Conservation (phyloP, 345 rosid genomes). For the Salix purpurea region DNA sequence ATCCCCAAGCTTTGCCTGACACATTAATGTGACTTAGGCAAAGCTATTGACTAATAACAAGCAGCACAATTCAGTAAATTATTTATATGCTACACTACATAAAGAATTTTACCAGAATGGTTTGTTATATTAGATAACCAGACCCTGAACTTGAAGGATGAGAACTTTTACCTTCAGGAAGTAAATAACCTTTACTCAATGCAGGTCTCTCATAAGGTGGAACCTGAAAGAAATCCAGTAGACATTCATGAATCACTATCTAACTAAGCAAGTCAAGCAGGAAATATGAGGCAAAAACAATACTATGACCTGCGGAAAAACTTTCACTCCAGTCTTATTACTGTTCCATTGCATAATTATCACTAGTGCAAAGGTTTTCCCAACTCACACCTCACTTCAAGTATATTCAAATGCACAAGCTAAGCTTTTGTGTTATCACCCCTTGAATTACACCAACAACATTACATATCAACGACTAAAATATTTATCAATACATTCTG, state of each 20-base stretch:
- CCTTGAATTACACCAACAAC: neutral
- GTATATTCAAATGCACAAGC: neutral
- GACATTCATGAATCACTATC: neutral
- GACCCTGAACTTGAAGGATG: neutral
- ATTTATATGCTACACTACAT: neutral
- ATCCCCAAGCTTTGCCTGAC: neutral
- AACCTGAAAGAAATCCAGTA: slow-evolving; percentile 40
- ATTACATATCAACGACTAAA: neutral
- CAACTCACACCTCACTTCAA: neutral
- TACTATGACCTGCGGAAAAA: neutral
- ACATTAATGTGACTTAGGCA: neutral
- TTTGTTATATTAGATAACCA: neutral
- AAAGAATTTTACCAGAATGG: neutral
- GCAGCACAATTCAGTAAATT: neutral
- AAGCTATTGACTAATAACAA: neutral
- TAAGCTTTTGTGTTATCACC: neutral
- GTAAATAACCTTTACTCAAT: slow-evolving; percentile 80
- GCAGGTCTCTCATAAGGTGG: slow-evolving; percentile 95
- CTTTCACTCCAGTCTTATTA: neutral
- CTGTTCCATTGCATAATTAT: neutral
- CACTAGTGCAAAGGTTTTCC: neutral
- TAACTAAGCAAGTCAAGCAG: neutral
- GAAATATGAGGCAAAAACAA: neutral
- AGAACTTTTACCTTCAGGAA: slow-evolving; percentile 61
- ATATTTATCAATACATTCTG: neutral